phyloP scores from a whole-genome alignment of 768 basidiomycete species.

The Mycena rosella region DNA sequence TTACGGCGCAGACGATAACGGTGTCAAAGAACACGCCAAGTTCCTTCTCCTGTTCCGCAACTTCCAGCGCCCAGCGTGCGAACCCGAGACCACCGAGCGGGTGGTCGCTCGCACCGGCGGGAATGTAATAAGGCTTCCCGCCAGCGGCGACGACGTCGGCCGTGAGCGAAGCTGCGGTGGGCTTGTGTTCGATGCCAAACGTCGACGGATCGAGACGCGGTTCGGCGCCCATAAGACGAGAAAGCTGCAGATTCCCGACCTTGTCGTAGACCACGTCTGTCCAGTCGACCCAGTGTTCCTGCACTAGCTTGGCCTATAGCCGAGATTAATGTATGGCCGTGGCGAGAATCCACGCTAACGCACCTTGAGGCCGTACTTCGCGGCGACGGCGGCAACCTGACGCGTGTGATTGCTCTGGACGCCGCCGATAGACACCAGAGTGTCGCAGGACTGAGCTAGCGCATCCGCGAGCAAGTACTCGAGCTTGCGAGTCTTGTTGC shows the following conservation, averaged over 20 bases:
- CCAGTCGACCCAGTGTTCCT: constrained; percentile 44
- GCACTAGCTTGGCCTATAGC: constrained; percentile 39
- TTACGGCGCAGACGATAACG: constrained; percentile 41
- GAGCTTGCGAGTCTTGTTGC: constrained; percentile 44
- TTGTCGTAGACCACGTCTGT: constrained; percentile 36
- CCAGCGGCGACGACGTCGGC: constrained; percentile 33
- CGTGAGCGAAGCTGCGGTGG: constrained; percentile 35
- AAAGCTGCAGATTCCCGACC: constrained; percentile 42
- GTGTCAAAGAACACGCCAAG: constrained; percentile 42
- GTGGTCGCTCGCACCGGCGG: constrained; percentile 42
- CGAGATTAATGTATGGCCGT: background rate
- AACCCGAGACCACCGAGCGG: constrained; percentile 43
- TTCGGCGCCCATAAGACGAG: constrained; percentile 42
- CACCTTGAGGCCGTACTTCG: constrained; percentile 41
- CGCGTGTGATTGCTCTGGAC: constrained; percentile 44
- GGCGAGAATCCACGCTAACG: background rate
- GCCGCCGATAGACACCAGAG: constrained; percentile 42
- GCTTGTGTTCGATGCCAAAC: constrained; percentile 43
- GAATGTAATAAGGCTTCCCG: constrained; percentile 42
- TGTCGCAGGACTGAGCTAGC: constrained; percentile 36
- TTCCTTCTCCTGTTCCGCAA: constrained; percentile 36
- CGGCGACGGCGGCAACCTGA: constrained; percentile 43
- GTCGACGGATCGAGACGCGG: constrained; percentile 36
- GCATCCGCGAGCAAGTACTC: constrained; percentile 42
- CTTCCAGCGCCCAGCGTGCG: constrained; percentile 42